These are phyloP conservation scores for Saccharomycopsis schoenii DNA, from an alignment of 805 yeast genomes.

Conservation along the genomic window DNA sequence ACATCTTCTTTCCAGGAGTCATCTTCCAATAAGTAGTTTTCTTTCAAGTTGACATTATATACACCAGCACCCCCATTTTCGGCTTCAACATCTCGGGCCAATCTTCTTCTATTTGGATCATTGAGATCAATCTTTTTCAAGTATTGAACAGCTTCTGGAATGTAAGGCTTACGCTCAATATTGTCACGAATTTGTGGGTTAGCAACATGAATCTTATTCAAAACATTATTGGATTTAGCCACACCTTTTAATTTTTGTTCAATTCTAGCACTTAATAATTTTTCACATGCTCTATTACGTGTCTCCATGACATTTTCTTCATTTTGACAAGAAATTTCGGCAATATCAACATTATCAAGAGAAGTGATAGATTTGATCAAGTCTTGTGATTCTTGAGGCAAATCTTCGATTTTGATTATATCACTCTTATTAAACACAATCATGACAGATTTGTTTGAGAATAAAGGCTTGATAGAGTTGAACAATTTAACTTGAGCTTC, in stretches of 20 bases:
- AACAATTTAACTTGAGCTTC: constrained; percentile 96
- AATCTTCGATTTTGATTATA: constrained; percentile 76
- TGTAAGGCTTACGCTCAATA: constrained; percentile 62
- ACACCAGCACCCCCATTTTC: constrained; percentile 99
- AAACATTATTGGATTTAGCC: constrained; percentile 76
- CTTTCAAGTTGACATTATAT: constrained; percentile 85
- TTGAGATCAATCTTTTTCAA: constrained; percentile 60
- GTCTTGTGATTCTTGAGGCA: constrained; percentile 64
- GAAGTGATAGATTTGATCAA: constrained; percentile 55
- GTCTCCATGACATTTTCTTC: constrained; percentile 94
- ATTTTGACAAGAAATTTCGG: constrained; percentile 87
- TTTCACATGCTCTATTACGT: constrained; percentile 95
- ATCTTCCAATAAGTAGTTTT: constrained; percentile 83
- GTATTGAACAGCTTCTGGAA: constrained; percentile 65
- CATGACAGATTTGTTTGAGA: constrained; percentile 93
- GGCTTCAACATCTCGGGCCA: constrained; percentile 83
- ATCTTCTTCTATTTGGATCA: constrained; percentile 72
- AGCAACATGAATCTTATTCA: constrained; percentile 94
- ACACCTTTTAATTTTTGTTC: constrained; percentile 94
- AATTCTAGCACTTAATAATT: constrained; percentile 86
- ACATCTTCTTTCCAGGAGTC: constrained; percentile 97
- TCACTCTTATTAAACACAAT: constrained; percentile 95
- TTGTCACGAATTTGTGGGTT: constrained; percentile 86
- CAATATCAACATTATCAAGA: constrained; percentile 77
- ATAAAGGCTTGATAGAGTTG: constrained; percentile 93